A percentile compares a stretch with the other conserved stretches of the same genome.
Evolutionary conservation across 192 early-diverging fungal species (phyloP).

Genomic region (Entophlyctis helioformis): DNA sequence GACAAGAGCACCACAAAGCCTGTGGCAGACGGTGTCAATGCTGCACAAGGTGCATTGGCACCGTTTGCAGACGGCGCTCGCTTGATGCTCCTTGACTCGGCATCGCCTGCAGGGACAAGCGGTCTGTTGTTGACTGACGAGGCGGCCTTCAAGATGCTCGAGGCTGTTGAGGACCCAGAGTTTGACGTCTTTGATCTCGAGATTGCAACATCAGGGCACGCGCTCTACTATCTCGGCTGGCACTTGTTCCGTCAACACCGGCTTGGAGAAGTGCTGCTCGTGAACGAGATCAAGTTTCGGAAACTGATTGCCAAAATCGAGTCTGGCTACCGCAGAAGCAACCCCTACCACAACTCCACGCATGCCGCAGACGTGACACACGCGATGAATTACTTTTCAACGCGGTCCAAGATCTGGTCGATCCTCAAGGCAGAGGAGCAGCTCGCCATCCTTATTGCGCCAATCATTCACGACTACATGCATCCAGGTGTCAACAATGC

Average conservation of each 20-base stretch:
- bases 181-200: slow-evolving; percentile 18
- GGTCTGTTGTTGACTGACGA: slow-evolving; percentile 1
- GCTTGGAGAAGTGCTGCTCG: slow-evolving; percentile 10
- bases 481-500: slow-evolving; percentile 94
- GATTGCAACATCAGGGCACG: slow-evolving; percentile 7
- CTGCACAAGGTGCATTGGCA: not conserved
- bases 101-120: not conserved
- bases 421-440: slow-evolving; percentile 17
- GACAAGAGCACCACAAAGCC: not conserved
- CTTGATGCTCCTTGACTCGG: not conserved
- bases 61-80: not conserved
- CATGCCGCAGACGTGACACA: slow-evolving; percentile 95
- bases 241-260: slow-evolving; percentile 16
- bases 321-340: slow-evolving; percentile 28
- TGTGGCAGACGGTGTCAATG: not conserved
- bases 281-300: slow-evolving; percentile 11
- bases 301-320: slow-evolving; percentile 18
- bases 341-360: slow-evolving; percentile 90
- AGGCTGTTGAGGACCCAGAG: slow-evolving; percentile 8
- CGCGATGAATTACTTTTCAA: slow-evolving; percentile 64
- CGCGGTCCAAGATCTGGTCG: slow-evolving; percentile 12
- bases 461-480: slow-evolving; percentile 34
- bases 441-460: slow-evolving; percentile 31
- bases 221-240: slow-evolving; percentile 17
- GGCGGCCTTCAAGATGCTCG: slow-evolving; percentile 5